These are phyloP conservation scores for Balamuthia mandrillaris DNA, from an alignment of 208 protist genomes.

Conservation along the genomic window DNA sequence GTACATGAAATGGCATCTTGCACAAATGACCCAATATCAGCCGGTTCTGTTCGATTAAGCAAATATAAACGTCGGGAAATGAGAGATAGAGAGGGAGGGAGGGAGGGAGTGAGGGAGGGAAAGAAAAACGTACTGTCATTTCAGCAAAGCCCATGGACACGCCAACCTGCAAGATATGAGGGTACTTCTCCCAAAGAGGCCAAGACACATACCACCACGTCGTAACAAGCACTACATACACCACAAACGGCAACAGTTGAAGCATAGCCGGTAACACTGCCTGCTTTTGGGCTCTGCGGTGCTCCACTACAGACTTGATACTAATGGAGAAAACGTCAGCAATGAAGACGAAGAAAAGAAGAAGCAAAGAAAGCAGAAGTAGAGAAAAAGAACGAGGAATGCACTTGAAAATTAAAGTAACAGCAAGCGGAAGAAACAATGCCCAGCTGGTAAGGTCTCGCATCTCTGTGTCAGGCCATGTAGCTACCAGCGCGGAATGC, in stretches of 20 bases:
- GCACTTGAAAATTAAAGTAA: too few species aligned
- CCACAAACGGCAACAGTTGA: background rate
- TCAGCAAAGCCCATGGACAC: background rate
- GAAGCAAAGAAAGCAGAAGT: background rate
- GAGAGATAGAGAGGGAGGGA: background rate
- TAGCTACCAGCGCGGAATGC: background rate
- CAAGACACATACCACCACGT: background rate
- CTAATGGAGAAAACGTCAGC: background rate
- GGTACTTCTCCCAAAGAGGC: background rate
- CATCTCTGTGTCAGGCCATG: background rate
- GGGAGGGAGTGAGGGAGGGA: background rate
- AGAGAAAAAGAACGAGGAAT: too few species aligned
- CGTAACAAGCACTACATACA: background rate
- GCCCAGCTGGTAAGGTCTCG: background rate
- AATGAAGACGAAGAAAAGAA: background rate
- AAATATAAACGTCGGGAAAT: background rate
- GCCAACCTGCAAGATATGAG: background rate
- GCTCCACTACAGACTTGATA: too few species aligned
- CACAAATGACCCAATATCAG: slow-evolving; percentile 6
- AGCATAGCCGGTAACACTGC: too few species aligned
- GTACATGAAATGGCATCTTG: background rate
- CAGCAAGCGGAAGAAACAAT: background rate
- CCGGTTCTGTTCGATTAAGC: background rate
- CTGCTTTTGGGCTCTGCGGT: too few species aligned
- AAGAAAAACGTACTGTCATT: background rate